A percentile compares a stretch with the other conserved stretches of the same genome.
Evolutionary conservation across 202 grass and related monocot species (phyloP).

Genomic region (Schoenoplectus triqueter): DNA sequence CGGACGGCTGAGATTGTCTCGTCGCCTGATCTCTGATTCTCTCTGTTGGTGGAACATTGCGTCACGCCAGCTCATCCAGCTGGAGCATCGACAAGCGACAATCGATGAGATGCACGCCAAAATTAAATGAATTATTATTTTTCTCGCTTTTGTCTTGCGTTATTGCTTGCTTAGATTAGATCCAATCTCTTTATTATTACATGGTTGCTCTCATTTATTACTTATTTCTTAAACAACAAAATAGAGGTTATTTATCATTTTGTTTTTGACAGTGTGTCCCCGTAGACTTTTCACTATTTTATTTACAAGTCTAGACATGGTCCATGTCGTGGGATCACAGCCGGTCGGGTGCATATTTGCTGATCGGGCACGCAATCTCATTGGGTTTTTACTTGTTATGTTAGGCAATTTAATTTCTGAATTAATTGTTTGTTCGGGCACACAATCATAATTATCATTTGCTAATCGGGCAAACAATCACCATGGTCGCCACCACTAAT

Average conservation of each 20-base stretch:
- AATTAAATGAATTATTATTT: background rate
- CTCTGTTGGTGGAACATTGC: conserved; percentile 35
- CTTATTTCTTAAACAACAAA: background rate
- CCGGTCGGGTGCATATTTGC: too few relatives aligned
- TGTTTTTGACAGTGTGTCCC: too few relatives aligned
- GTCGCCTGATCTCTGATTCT: too few relatives aligned
- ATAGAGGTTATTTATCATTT: too few relatives aligned
- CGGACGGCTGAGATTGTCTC: conserved; percentile 26
- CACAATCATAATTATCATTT: background rate
- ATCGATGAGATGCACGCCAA: background rate
- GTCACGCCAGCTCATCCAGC: conserved; percentile 12
- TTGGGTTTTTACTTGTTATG: background rate
- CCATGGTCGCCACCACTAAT: background rate
- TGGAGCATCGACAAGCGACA: background rate
- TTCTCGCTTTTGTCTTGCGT: background rate
- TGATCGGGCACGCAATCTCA: too few relatives aligned
- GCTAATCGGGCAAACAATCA: background rate
- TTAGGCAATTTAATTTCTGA: background rate
- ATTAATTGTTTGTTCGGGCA: background rate
- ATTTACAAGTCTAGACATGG: too few relatives aligned
- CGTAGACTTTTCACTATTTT: too few relatives aligned
- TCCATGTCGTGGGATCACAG: too few relatives aligned
- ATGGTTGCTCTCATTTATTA: background rate
- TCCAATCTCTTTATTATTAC: background rate
- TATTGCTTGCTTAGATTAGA: background rate